Evolutionary conservation across 495 filamentous ascomycete genomes (phyloP).

Genomic region (Polyplosphaeria fusca): DNA sequence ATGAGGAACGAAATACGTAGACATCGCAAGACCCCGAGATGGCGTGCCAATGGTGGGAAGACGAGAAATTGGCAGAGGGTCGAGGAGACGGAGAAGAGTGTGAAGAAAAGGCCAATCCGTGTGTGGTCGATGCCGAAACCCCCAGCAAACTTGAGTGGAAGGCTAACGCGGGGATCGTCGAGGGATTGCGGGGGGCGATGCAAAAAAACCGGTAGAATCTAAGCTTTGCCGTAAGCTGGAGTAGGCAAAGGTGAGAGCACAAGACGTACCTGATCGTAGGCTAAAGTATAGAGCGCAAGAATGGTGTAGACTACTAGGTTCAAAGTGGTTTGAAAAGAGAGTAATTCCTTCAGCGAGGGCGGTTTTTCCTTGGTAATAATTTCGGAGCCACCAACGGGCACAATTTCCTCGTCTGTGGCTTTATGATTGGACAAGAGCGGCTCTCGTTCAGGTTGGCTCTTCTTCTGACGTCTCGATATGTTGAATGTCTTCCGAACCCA

Average conservation of each 20-base stretch:
- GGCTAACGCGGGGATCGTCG: constrained; percentile 54
- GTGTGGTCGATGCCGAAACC: constrained; percentile 70
- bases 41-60: constrained; percentile 67
- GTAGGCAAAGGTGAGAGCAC: background rate
- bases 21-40: constrained; percentile 68
- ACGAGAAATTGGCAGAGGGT: constrained; percentile 75
- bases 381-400: background rate
- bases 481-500: constrained; percentile 21
- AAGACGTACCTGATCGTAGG: constrained; percentile 69
- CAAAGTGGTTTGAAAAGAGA: constrained; percentile 70
- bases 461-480: constrained; percentile 14
- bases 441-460: constrained; percentile 26
- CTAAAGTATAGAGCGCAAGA: constrained; percentile 71
- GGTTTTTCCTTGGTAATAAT: background rate
- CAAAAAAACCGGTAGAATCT: constrained; percentile 64
- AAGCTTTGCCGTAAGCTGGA: constrained; percentile 62
- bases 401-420: constrained; percentile 42
- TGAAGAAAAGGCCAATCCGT: constrained; percentile 74
- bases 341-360: constrained; percentile 62
- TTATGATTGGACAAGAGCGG: constrained; percentile 33
- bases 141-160: constrained; percentile 75
- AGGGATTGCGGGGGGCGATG: constrained; percentile 61
- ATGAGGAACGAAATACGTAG: constrained; percentile 56
- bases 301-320: constrained; percentile 73
- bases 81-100: constrained; percentile 66